Percentiles rank a stretch among this genome's conserved stretches.
These are phyloP conservation scores for Naganishia antarctica DNA, from an alignment of 768 basidiomycete species.

Conservation along the genomic window DNA sequence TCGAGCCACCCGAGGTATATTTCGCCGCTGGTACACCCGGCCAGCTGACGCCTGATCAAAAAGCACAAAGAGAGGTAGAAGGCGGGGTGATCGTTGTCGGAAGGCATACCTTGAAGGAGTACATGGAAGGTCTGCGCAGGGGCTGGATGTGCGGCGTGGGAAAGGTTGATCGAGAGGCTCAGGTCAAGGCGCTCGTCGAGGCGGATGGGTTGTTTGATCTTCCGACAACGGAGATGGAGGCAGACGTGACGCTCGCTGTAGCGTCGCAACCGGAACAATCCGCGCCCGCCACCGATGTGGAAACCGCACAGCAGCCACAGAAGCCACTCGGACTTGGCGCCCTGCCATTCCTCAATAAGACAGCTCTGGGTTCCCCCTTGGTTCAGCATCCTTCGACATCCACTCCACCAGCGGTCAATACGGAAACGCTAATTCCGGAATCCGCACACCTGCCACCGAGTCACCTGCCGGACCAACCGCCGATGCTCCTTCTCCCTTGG, in stretches of 20 bases:
- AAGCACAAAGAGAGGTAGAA: slow-evolving; percentile 60
- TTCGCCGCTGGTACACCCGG: slow-evolving; percentile 29
- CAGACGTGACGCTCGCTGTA: slow-evolving; percentile 36
- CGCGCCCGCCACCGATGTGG: not conserved
- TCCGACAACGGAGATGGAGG: slow-evolving; percentile 54
- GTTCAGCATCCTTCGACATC: slow-evolving; percentile 41
- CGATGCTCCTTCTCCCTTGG: slow-evolving; percentile 56
- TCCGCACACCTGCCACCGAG: slow-evolving; percentile 56
- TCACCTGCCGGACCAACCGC: slow-evolving; percentile 66
- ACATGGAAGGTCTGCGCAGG: slow-evolving; percentile 73
- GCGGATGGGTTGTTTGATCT: slow-evolving; percentile 69
- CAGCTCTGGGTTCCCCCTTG: slow-evolving; percentile 47
- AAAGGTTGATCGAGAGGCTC: slow-evolving; percentile 53
- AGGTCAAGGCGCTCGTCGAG: slow-evolving; percentile 62
- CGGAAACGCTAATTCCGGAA: slow-evolving; percentile 35
- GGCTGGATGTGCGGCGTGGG: slow-evolving; percentile 77
- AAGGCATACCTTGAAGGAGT: slow-evolving; percentile 88
- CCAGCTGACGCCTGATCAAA: slow-evolving; percentile 55
- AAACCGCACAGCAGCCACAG: not conserved
- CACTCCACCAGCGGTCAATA: slow-evolving; percentile 32
- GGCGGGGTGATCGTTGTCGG: slow-evolving; percentile 84
- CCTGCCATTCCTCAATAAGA: slow-evolving; percentile 29
- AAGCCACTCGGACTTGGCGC: slow-evolving; percentile 18
- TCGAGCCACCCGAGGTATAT: slow-evolving; percentile 53
- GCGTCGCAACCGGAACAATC: slow-evolving; percentile 31